A percentile compares a stretch with the other conserved stretches of the same genome.
Evolutionary conservation across 2,329 filamentous ascomycete species (phyloP).

Genomic region (Paradendryphiella salina): DNA sequence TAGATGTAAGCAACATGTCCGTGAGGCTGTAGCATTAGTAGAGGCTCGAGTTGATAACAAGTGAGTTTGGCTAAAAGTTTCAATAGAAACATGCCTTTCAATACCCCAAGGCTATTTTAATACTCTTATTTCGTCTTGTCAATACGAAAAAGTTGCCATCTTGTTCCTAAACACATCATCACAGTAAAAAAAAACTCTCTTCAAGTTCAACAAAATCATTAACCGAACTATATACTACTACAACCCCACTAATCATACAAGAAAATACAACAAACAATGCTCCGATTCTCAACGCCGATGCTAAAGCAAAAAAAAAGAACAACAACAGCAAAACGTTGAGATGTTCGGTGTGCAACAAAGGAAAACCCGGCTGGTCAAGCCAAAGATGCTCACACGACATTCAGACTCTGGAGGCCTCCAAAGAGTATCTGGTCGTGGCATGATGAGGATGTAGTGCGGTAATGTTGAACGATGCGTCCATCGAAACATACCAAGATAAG

Average conservation of each 20-base stretch:
- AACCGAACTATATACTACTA: not conserved
- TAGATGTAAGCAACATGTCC: no score
- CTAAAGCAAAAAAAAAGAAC: slow-evolving; percentile 4
- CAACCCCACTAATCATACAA: slow-evolving; percentile 4
- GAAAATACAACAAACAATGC: not conserved
- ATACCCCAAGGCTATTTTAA: no score
- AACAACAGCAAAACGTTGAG: not conserved
- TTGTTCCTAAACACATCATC: no score
- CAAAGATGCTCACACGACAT: slow-evolving; percentile 21
- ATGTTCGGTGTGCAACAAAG: slow-evolving; percentile 17
- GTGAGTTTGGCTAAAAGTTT: no score
- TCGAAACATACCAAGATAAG: slow-evolving; percentile 5
- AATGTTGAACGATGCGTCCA: slow-evolving; percentile 1
- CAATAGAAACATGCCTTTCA: no score
- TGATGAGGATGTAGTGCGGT: slow-evolving; percentile 2
- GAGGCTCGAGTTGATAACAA: no score
- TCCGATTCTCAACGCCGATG: slow-evolving; percentile 5
- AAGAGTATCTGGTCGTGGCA: slow-evolving; percentile 11
- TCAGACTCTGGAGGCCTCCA: slow-evolving; percentile 4
- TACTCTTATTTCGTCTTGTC: no score
- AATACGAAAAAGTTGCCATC: no score
- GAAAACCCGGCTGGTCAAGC: slow-evolving; percentile 29
- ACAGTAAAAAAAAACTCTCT: no score
- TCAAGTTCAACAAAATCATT: not conserved
- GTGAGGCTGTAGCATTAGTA: no score